Percentiles rank a stretch among this genome's conserved stretches.
phyloP scores from a whole-genome alignment of 805 yeast species.

The Starmerella stigmatis region DNA sequence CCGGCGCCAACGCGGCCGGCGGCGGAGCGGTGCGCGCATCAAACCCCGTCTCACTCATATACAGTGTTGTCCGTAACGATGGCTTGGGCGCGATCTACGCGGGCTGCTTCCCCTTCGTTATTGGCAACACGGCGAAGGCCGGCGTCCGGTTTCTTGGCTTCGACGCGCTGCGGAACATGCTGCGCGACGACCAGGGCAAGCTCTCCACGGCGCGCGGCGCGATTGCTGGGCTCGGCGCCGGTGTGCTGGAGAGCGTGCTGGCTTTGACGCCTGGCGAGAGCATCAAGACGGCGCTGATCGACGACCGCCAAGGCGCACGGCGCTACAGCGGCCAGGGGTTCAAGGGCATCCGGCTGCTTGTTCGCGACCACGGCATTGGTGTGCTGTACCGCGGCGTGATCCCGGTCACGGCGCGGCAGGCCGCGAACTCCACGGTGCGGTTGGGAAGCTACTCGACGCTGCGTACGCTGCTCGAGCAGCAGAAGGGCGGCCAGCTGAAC shows the following conservation, averaged over 20 bases:
- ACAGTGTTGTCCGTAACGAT: conserved; percentile 61
- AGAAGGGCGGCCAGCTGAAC: conserved; percentile 49
- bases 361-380: conserved; percentile 65
- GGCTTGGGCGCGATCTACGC: conserved; percentile 75
- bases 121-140: conserved; percentile 93
- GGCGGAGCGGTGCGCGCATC: conserved; percentile 4
- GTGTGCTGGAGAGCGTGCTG: conserved; percentile 76
- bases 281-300: conserved; percentile 88
- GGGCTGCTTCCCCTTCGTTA: conserved; percentile 93
- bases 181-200: conserved; percentile 77
- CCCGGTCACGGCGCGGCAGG: conserved; percentile 92
- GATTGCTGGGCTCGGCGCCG: conserved; percentile 96
- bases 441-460: conserved; percentile 86
- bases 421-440: conserved; percentile 89
- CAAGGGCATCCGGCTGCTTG: conserved; percentile 53
- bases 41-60: conserved; percentile 74
- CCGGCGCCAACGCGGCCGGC: neutral
- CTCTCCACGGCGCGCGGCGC: conserved; percentile 85
- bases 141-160: conserved; percentile 91
- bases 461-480: conserved; percentile 37
- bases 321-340: conserved; percentile 50
- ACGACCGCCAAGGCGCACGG: conserved; percentile 65
- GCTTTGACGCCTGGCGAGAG: conserved; percentile 98
- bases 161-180: conserved; percentile 67
- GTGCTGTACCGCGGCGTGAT: conserved; percentile 83